Conservation (phyloP, 2,329 filamentous ascomycete species). For the Ophiocordyceps camponoti-saundersi region DNA sequence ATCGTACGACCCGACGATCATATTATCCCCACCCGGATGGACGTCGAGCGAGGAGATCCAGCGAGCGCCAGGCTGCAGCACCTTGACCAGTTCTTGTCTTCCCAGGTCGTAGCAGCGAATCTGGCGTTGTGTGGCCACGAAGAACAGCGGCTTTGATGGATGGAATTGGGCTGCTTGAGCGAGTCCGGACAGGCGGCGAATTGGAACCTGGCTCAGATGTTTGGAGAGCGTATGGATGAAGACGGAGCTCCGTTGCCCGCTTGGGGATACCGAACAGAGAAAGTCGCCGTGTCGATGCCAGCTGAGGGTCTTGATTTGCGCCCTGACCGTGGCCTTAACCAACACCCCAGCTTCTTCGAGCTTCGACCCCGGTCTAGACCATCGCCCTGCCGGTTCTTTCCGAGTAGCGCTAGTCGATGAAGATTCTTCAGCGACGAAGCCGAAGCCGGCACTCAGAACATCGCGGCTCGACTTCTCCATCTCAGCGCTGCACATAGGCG, state of each 20-base stretch:
- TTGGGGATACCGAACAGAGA: constrained; percentile 77
- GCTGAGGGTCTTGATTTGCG: constrained; percentile 69
- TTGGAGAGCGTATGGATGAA: constrained; percentile 91
- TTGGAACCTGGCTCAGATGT: constrained; percentile 87
- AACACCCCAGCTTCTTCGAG: constrained; percentile 66
- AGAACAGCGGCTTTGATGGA: constrained; percentile 80
- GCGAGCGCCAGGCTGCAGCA: constrained; percentile 79
- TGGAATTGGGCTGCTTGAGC: constrained; percentile 90
- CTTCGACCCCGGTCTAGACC: constrained; percentile 60
- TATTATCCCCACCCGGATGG: constrained; percentile 82
- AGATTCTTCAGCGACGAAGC: constrained; percentile 55
- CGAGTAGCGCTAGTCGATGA: neutral
- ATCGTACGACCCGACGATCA: constrained; percentile 91
- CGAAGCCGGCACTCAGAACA: constrained; percentile 76
- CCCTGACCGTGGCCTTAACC: constrained; percentile 63
- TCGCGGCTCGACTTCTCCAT: constrained; percentile 59
- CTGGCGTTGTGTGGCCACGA: constrained; percentile 85
- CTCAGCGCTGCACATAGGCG: constrained; percentile 54
- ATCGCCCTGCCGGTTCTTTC: constrained; percentile 54
- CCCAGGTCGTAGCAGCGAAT: constrained; percentile 91
- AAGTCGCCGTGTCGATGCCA: constrained; percentile 95
- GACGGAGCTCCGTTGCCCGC: constrained; percentile 61
- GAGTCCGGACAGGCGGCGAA: constrained; percentile 58
- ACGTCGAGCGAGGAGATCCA: constrained; percentile 91
- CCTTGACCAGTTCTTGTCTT: constrained; percentile 80